Base-by-base conservation (phyloP, 441 rosid species). In the Pelargonium exstipulatum region DNA sequence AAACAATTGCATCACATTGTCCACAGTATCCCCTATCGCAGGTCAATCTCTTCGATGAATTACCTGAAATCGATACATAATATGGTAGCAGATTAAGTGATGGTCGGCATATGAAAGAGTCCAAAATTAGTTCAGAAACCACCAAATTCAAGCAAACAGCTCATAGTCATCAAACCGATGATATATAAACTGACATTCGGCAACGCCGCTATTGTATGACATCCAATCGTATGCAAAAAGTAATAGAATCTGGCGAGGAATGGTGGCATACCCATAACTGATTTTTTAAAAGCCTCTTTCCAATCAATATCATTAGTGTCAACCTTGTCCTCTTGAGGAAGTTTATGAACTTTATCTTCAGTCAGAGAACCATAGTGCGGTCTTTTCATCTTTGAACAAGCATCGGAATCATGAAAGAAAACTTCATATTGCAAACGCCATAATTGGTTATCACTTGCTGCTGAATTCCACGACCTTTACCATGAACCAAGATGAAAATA, bases 381-480 rank as follows among this genome's bases (percentile, higher is more conserved):
- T 4, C 26, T 67, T 6, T 65, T 69, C n/a, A 42, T 35, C 71
- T 71, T 73, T 9, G 71, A 74, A 64, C 65, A 63, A 17, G 42
- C 20, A 73, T 45, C 48, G 16, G 67, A 62, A 14, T 58, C 67
- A 5, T 78, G 81, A 68, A 76, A 86, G 78, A 76, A 40, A 64
- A 35, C 70, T 64, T 72, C 76, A 81, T 77, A 94, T 2, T 77
- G 84, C 35, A 78, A 80, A 71, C 69, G 79, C 95, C 97, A 91
- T 32, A 89, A 75, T 65, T 81, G 77, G 75, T 78, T 80, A 69
- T 83, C 88, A 71, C 66, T 68, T 14, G 92, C 86, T 13, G 92
- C 92, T 55, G 79, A 77, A 80, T 84, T 85, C 97, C 98, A 91
- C 16, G 91, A 85, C 85, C 98, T 90, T 77, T 81, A 79, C 35